Conservation (phyloP, 2,329 filamentous ascomycete species). For the Scedosporium minutisporum region DNA sequence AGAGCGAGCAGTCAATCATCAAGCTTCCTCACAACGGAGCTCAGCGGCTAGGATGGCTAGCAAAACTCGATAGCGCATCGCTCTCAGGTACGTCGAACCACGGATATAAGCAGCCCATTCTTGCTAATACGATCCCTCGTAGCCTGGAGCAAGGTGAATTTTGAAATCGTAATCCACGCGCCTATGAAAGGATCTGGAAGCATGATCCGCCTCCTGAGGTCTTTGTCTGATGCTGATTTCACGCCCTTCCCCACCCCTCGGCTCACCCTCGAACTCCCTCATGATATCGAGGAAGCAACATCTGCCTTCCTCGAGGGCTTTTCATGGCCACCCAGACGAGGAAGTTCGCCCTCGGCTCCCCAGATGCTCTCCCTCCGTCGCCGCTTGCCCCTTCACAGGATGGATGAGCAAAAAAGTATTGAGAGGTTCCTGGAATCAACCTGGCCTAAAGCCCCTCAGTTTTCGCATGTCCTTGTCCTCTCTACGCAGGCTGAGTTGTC, state of each 20-base stretch:
- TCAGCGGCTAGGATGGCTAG: constrained; percentile 65
- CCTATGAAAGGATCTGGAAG: constrained; percentile 61
- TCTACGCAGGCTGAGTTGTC: constrained; percentile 74
- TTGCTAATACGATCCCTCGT: constrained; percentile 10
- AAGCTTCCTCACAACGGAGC: constrained; percentile 58
- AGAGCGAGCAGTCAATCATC: constrained; percentile 54
- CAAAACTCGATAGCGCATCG: constrained; percentile 63
- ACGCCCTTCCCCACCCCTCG: constrained; percentile 58
- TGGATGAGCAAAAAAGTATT: constrained; percentile 61
- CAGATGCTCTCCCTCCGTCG: constrained; percentile 61
- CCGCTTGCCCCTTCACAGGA: constrained; percentile 51
- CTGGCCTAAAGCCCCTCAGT: constrained; percentile 57
- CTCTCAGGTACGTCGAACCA: constrained; percentile 43
- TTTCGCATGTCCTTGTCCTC: constrained; percentile 74
- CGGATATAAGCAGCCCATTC: background rate
- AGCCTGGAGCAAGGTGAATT: constrained; percentile 68
- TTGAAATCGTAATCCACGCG: constrained; percentile 81
- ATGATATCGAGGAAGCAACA: constrained; percentile 55
- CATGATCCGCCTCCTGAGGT: constrained; percentile 66
- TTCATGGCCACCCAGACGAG: constrained; percentile 50
- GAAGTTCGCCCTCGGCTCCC: constrained; percentile 28
- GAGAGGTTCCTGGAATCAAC: constrained; percentile 77
- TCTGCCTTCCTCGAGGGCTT: constrained; percentile 54
- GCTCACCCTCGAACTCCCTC: constrained; percentile 76
- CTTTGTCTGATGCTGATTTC: constrained; percentile 68